Conservation (phyloP, 495 filamentous ascomycete genomes). For the Tuber magnatum region DNA sequence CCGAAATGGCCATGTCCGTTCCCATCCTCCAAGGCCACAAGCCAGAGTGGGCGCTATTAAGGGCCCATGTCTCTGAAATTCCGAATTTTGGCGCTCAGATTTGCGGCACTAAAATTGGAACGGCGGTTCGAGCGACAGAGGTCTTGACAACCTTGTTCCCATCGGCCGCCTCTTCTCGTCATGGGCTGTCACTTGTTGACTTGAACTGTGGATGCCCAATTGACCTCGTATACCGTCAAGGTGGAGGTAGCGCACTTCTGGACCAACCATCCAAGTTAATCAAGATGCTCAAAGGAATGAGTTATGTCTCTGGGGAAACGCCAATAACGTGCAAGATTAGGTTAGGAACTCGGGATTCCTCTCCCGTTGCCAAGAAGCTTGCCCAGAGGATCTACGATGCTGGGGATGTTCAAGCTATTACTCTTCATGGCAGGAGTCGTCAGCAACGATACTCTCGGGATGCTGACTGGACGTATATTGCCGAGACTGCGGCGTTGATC, state of each 20-base stretch:
- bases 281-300: conserved; percentile 92
- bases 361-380: conserved; percentile 71
- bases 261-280: conserved; percentile 76
- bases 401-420: conserved; percentile 82
- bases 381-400: conserved; percentile 76
- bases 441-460: conserved; percentile 86
- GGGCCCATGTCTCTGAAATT: conserved; percentile 74
- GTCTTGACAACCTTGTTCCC: conserved; percentile 67
- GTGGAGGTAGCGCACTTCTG: conserved; percentile 89
- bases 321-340: conserved; percentile 92
- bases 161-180: conserved; percentile 42
- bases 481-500: conserved; percentile 78
- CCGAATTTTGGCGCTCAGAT: conserved; percentile 87
- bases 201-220: conserved; percentile 97
- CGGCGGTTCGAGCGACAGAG: conserved; percentile 79
- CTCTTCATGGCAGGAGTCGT: conserved; percentile 83
- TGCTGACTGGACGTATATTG: conserved; percentile 90
- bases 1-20: conserved; percentile 93
- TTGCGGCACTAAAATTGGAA: conserved; percentile 78
- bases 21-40: conserved; percentile 87
- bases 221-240: conserved; percentile 76
- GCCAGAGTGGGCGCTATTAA: conserved; percentile 88
- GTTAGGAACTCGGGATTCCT: conserved; percentile 75
- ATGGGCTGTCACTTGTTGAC: conserved; percentile 70
- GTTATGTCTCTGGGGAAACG: conserved; percentile 73